Conservation (phyloP, 441 rosid species). For the Eutrema salsugineum region DNA sequence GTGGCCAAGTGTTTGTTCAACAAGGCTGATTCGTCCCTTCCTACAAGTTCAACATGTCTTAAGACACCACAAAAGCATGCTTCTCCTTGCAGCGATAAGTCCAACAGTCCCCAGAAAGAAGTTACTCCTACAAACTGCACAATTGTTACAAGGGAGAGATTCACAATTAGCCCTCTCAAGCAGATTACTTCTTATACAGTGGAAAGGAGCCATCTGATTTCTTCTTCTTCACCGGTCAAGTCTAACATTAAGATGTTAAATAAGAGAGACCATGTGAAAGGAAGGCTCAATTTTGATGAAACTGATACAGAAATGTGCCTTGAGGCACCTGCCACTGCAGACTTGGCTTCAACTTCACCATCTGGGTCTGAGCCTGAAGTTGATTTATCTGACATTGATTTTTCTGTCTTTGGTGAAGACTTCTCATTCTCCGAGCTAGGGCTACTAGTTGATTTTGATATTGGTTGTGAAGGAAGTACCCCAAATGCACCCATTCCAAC, state of each 20-base stretch:
- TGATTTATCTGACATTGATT: conserved; percentile 61
- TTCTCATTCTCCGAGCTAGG: conserved; percentile 76
- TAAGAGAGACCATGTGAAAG: conserved; percentile 27
- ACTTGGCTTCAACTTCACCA: conserved; percentile 30
- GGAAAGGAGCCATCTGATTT: conserved; percentile 20
- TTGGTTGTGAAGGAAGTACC: conserved; percentile 43
- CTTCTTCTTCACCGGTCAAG: conserved; percentile 10
- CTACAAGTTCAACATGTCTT: conserved; percentile 46
- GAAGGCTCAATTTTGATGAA: conserved; percentile 26
- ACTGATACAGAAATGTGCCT: conserved; percentile 16
- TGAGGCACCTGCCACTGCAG: conserved; percentile 25
- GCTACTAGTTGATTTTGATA: conserved; percentile 66
- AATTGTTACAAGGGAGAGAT: conserved; percentile 60
- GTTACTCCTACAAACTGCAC: conserved; percentile 67
- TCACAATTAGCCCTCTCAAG: conserved; percentile 73
- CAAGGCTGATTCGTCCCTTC: conserved; percentile 37
- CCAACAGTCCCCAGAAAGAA: conserved; percentile 35
- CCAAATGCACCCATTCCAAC: conserved; percentile 33
- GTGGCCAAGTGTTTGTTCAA: conserved; percentile 70
- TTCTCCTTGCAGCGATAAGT: conserved; percentile 40
- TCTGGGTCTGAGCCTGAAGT: conserved; percentile 64
- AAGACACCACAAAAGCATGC: conserved; percentile 61
- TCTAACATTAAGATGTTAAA: background rate
- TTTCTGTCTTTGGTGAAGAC: conserved; percentile 59
- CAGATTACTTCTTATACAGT: conserved; percentile 36